These are phyloP conservation scores for Phytophthora meadii DNA, from an alignment of 352 stramenopile species.

Conservation along the genomic window DNA sequence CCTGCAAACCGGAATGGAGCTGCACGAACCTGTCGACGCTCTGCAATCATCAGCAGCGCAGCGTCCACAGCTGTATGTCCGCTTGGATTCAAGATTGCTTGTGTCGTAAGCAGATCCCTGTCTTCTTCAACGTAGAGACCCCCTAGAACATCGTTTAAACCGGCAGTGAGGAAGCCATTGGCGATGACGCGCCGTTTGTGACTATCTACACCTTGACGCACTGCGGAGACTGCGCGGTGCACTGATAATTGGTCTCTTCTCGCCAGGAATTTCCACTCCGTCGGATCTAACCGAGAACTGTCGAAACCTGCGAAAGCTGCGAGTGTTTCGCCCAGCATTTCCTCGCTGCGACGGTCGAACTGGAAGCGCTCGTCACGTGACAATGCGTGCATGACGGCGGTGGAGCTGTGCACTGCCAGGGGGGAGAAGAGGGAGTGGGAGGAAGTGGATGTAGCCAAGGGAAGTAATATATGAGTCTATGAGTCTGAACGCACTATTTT, in stretches of 20 bases:
- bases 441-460: constrained; percentile 21
- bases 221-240: constrained; percentile 26
- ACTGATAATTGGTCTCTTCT: constrained; percentile 51
- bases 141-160: constrained; percentile 44
- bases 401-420: background rate
- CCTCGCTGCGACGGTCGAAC: constrained; percentile 54
- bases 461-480: constrained; percentile 11
- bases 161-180: constrained; percentile 51
- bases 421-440: background rate
- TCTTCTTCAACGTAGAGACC: constrained; percentile 55
- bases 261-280: constrained; percentile 45
- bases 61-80: constrained; percentile 40
- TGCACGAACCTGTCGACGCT: constrained; percentile 32
- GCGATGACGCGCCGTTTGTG: constrained; percentile 42
- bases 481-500: constrained; percentile 17
- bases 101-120: constrained; percentile 39
- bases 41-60: constrained; percentile 45
- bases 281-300: constrained; percentile 31
- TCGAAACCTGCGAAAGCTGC: constrained; percentile 52
- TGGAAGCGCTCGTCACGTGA: constrained; percentile 44
- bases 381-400: constrained; percentile 30
- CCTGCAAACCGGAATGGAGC: constrained; percentile 66
- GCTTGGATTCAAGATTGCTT: constrained; percentile 46
- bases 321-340: constrained; percentile 55
- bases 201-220: constrained; percentile 9